phyloP scores from a whole-genome alignment of 495 filamentous ascomycete genomes.

The Aeminium ludgeri region DNA sequence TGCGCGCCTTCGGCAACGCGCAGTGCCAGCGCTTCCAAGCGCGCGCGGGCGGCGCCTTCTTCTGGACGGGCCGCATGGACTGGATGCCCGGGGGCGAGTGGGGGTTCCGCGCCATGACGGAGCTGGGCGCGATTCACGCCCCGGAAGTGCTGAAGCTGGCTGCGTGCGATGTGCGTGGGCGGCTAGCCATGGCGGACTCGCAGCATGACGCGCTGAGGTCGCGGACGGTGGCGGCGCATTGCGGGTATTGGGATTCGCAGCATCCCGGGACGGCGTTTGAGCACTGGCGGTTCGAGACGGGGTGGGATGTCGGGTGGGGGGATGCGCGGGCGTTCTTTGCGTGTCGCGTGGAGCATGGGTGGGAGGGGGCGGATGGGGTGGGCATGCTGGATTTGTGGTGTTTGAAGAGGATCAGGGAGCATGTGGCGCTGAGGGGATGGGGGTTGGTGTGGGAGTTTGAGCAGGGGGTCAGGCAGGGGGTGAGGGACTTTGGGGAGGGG shows the following conservation, averaged over 20 bases:
- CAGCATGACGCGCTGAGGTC: constrained; percentile 21
- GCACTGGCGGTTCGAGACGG: constrained; percentile 33
- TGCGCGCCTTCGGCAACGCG: constrained; percentile 30
- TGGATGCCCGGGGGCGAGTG: constrained; percentile 40
- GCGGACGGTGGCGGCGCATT: constrained; percentile 23
- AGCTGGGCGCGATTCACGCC: constrained; percentile 24
- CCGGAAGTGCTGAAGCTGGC: constrained; percentile 24
- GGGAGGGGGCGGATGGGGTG: constrained; percentile 31
- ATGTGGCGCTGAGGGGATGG: constrained; percentile 25
- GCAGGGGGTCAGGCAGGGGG: constrained; percentile 32
- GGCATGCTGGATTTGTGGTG: constrained; percentile 38
- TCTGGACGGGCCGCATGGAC: constrained; percentile 40
- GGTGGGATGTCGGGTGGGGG: constrained; percentile 36
- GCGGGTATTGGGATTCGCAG: constrained; percentile 29
- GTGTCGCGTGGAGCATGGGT: constrained; percentile 15
- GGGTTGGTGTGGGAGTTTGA: constrained; percentile 36
- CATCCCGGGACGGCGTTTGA: constrained; percentile 27
- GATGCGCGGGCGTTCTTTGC: constrained; percentile 35
- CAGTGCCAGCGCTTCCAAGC: constrained; percentile 30
- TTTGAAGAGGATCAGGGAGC: constrained; percentile 34
- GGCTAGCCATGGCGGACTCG: constrained; percentile 19
- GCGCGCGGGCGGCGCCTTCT: constrained; percentile 31
- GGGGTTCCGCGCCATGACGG: constrained; percentile 34
- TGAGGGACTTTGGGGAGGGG: constrained; percentile 27
- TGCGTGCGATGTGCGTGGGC: constrained; percentile 19